A percentile compares a stretch with the other conserved stretches of the same genome.
Conservation (phyloP, 148 eudicot genomes). For the Silene conica region DNA sequence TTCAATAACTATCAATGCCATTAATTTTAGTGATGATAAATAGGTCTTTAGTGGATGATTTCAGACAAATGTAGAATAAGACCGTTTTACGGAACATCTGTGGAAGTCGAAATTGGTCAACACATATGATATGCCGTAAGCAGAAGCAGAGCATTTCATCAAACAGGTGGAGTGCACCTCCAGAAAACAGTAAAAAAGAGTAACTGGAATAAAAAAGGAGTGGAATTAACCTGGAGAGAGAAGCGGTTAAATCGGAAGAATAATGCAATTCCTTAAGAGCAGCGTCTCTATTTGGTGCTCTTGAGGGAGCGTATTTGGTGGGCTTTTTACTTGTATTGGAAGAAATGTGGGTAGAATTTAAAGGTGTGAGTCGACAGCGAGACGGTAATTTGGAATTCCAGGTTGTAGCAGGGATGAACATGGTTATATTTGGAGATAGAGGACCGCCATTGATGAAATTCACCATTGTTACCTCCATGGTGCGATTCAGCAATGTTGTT, state of each 20-base stretch:
- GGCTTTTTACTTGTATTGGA: background rate
- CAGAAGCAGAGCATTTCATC: background rate
- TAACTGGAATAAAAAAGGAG: background rate
- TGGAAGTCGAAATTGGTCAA: too few relatives aligned
- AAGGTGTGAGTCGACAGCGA: background rate
- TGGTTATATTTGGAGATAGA: background rate
- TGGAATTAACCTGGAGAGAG: background rate
- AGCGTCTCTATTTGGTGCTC: background rate
- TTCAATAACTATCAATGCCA: too few relatives aligned
- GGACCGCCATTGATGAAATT: background rate
- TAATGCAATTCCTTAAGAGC: background rate
- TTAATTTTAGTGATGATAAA: too few relatives aligned
- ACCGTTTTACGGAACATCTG: too few relatives aligned
- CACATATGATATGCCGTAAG: background rate
- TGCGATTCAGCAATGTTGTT: background rate
- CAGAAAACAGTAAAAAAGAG: background rate
- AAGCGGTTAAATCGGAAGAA: conserved; percentile 2
- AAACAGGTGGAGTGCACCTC: conserved; percentile 2
- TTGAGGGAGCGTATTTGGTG: background rate
- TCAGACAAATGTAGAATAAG: too few relatives aligned
- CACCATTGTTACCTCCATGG: background rate
- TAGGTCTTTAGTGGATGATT: too few relatives aligned
- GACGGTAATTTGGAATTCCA: background rate
- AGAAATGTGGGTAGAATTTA: background rate
- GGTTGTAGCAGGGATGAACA: background rate